Evolutionary conservation across 495 filamentous ascomycete genomes (phyloP).

Genomic region (Lasiosphaeris hirsuta): DNA sequence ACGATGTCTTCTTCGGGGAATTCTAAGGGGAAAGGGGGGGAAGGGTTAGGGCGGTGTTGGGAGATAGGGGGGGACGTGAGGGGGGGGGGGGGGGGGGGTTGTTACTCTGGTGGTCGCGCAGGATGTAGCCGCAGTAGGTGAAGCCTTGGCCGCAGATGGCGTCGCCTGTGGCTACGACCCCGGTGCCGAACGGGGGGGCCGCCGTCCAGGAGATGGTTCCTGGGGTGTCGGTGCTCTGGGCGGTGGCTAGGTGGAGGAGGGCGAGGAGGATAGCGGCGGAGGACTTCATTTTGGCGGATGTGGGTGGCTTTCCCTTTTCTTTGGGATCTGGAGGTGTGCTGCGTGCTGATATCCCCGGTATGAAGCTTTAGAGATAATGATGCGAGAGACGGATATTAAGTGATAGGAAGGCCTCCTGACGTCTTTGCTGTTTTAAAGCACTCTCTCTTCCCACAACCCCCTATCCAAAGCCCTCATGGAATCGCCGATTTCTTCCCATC

Average conservation of each 20-base stretch:
- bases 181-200: slow-evolving; percentile 12
- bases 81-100: not conserved
- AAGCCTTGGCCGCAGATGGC: slow-evolving; percentile 42
- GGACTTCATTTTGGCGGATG: not conserved
- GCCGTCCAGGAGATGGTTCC: slow-evolving; percentile 6
- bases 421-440: too few relatives aligned
- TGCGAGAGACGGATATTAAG: too few relatives aligned
- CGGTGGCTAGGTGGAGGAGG: slow-evolving; percentile 10
- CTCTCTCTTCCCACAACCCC: too few relatives aligned
- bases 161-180: slow-evolving; percentile 11
- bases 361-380: too few relatives aligned
- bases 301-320: not conserved
- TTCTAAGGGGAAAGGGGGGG: slow-evolving; percentile 19
- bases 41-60: not conserved
- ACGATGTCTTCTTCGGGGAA: slow-evolving; percentile 38
- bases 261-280: not conserved
- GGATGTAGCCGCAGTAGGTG: slow-evolving; percentile 46
- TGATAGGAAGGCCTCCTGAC: too few relatives aligned
- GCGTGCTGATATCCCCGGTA: too few relatives aligned
- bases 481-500: too few relatives aligned
- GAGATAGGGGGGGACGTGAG: not conserved
- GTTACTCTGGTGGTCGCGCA: slow-evolving; percentile 38
- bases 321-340: too few relatives aligned
- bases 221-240: slow-evolving; percentile 8
- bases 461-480: too few relatives aligned